Evolutionary conservation across 208 protist genomes (phyloP), one percentile per base, ranked within the genome.

Genomic region (Herpetomonas muscarum): DNA sequence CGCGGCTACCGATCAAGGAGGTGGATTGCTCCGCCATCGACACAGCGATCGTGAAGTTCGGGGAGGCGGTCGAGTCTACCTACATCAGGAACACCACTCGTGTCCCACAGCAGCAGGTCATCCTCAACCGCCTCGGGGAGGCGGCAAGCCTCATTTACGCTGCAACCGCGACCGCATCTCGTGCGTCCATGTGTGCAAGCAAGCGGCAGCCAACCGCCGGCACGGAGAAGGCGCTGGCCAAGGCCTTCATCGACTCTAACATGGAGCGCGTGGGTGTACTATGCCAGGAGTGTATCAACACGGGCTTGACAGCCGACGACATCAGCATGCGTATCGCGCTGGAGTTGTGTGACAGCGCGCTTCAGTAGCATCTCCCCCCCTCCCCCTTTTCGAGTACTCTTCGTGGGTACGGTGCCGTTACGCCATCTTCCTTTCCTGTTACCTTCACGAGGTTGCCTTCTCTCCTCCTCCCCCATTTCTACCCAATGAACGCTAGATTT

Each of bases 71-170:
- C 13, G 84, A 94, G 59, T 42, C 74, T 0, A 81, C 80, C 9
- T 94, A 90, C 76, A 79, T 92, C 22, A 80, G 77, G 42, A 81
- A 86, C 52, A 85, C 71, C 1, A 83, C 75, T 1, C 79, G 80
- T 29, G 67, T 90, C 12, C 70, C 71, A 0, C 78, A 85, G 39
- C 76, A 92, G 63, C 82, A 90, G 56, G 74, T 94, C 41, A 41
- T 92, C 49, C 53, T 94, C 50, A 92, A 92, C 49, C 74, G 88
- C 31, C 64, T 94, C 22, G 88, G 88, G 5, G 85, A 94, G 46
- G 80, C 81, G 3, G 88, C 79, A 21, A 67, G 67, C 19, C 67
- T 92, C 41, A 65, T 94, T 21, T 94, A 94, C 62, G 75, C 81
- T 9, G 74, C 88, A 0, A 85, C 81, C 25, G 88, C 88, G n/a